Base-by-base conservation (phyloP, 805 yeast genomes). In the Ogataea parapolymorpha region DNA sequence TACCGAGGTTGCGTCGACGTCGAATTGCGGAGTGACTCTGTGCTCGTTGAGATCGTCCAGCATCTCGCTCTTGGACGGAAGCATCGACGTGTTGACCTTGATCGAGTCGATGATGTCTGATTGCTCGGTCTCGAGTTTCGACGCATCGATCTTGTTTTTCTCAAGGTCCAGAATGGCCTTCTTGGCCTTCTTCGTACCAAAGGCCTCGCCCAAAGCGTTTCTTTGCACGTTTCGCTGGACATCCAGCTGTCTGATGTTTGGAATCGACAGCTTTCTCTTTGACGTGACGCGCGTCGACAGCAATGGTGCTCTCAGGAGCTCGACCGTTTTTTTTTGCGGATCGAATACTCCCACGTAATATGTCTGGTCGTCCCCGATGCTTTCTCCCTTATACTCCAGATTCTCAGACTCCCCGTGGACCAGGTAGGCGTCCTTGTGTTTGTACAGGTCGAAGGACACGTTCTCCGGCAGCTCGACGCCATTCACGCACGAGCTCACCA, bases 111-210 rank as follows among this genome's bases (percentile, higher is more conserved):
- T 79, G 54, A 91, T 90, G 53, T 86, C 93, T 45, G 78, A 62
- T 59, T 91, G 93, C 37, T 80, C 70, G 31, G 51, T 55, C 41
- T 76, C 84, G 51, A 93, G 74, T 62, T 80, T 77, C 38, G 79
- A 95, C 2, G 96, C 75, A 60, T 93, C 97, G 57, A 93, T 81
- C 54, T 85, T 75, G 66, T 93, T 93, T 62, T 84, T 79, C 56
- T 82, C 93, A 55, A 80, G 65, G 59, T 83, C 91, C 37, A 77
- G 68, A 56, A 93, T 85, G 26, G 95, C 95, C 54, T 87, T 84
- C 69, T 88, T 91, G 48, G 97, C 97, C 68, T 81, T 90, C 68
- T 86, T 90, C 43, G 99, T 91, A 74, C 99, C 99, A 55, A 93
- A 93, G 3, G 93, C 95, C 65, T 88, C 91, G 58, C 99, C 99